Base-by-base conservation (phyloP, 2,329 filamentous ascomycete genomes). In the Colletotrichum filicis region DNA sequence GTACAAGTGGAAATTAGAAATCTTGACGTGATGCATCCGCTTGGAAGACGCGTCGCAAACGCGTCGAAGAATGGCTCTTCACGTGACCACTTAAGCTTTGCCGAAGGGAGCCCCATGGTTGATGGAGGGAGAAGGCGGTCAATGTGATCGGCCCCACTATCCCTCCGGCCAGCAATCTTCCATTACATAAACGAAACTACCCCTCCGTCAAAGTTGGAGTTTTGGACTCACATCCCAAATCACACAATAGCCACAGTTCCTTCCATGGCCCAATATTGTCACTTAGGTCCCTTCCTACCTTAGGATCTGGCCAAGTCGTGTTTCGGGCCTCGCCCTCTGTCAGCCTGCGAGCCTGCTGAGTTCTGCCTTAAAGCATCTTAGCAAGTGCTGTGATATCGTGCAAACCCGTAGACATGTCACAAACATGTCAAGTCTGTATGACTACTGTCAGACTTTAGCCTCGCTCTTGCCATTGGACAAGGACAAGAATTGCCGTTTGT, bases 41-140 rank as follows among this genome's bases (percentile, higher is more conserved):
- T n/a, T 24, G 55, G 14, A 7, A 72, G 71, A 74, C 71, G 71
- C 71, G 71, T 73, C 60, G 63, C 63, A 56, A 32, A 74, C 71
- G 68, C 71, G 71, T 26, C 9, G 16, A 5, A 6, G n/a, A 24
- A 42, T 24, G 11, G 4, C 0, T 0, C 0, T 4, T 1, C 71
- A 74, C 71, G 71, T 74, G 71, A 68, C 68, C 62, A 68, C 58
- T 72, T 56, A 14, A 68, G 49, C 46, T 61, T 7, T 8, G 46
- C 63, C 68, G 66, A 32, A 66, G 46, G 53, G 22, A 28, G n/a
- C 53, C 49, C 19, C 49, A 53, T 1, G 32, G 12, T 35, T 11
- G 32, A 35, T 12, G 32, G 32, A 11, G 32, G 9, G 32, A 35
- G 32, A 35, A 35, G 32, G 32, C 32, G 32, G 32, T 35, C 32